Percentiles rank a stretch among this genome's conserved stretches.
Evolutionary conservation across 2,329 filamentous ascomycete species (phyloP).

Genomic region (Dothideomycetes sp.): DNA sequence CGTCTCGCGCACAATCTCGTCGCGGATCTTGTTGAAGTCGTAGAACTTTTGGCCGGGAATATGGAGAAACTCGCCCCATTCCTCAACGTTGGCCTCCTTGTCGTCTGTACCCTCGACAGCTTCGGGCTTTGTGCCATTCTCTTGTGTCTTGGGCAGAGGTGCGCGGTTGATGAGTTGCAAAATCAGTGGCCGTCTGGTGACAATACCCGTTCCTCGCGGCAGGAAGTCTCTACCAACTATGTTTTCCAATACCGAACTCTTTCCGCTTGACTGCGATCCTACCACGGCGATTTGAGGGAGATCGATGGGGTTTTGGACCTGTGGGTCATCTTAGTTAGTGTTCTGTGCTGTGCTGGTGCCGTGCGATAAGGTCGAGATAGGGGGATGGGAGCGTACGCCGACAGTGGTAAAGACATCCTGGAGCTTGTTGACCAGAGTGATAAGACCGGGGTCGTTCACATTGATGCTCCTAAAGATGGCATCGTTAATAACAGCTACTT

Average conservation of each 20-base stretch:
- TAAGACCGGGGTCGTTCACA: constrained; percentile 60
- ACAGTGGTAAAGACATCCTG: constrained; percentile 99
- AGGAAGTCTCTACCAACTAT: constrained; percentile 98
- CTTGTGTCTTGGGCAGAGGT: constrained; percentile 47
- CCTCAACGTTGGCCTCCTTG: constrained; percentile 81
- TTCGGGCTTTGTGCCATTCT: constrained; percentile 61
- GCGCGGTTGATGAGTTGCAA: constrained; percentile 95
- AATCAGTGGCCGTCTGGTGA: constrained; percentile 89
- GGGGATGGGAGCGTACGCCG: constrained; percentile 49
- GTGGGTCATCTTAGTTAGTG: constrained; percentile 20
- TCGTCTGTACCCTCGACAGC: constrained; percentile 57
- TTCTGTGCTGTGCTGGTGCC: neutral
- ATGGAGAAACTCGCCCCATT: constrained; percentile 98
- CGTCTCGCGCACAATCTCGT: constrained; percentile 94
- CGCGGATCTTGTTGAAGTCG: constrained; percentile 97
- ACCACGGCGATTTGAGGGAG: constrained; percentile 96
- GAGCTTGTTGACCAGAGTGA: constrained; percentile 91
- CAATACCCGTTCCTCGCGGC: constrained; percentile 93
- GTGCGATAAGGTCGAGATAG: neutral
- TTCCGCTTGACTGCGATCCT: constrained; percentile 96
- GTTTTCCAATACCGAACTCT: constrained; percentile 98
- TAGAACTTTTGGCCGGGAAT: constrained; percentile 95
- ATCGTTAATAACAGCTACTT: neutral
- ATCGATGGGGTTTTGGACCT: constrained; percentile 98
- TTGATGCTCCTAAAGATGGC: constrained; percentile 47